Percentiles rank a stretch among this genome's conserved stretches.
These are phyloP conservation scores for Candida corydali DNA, from an alignment of 805 yeast genomes.

Conservation along the genomic window DNA sequence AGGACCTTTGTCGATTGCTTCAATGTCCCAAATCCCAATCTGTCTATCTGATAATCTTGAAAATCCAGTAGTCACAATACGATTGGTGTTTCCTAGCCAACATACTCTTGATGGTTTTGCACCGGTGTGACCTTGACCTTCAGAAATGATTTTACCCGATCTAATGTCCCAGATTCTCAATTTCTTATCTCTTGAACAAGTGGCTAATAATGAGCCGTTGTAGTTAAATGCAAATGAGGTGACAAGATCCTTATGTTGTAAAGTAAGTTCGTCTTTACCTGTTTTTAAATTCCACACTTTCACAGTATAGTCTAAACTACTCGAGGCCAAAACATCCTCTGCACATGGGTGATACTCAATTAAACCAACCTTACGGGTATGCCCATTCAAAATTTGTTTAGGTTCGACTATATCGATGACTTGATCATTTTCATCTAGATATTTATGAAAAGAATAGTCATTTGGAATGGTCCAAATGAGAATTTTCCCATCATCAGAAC, in stretches of 20 bases:
- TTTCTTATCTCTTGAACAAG: conserved; percentile 86
- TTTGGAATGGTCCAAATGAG: conserved; percentile 87
- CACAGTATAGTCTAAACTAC: conserved; percentile 86
- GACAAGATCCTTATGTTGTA: conserved; percentile 85
- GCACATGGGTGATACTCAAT: conserved; percentile 88
- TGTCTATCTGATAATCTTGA: conserved; percentile 92
- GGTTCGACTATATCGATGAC: conserved; percentile 67
- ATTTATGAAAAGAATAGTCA: conserved; percentile 66
- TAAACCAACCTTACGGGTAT: conserved; percentile 90
- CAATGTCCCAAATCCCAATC: conserved; percentile 88
- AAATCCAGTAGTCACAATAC: conserved; percentile 92
- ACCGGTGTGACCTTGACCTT: conserved; percentile 88
- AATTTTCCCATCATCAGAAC: conserved; percentile 76
- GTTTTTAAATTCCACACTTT: conserved; percentile 86
- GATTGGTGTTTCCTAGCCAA: conserved; percentile 86
- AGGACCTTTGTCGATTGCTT: conserved; percentile 71
- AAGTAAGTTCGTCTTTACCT: conserved; percentile 64
- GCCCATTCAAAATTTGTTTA: conserved; percentile 70
- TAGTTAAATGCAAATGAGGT: conserved; percentile 91
- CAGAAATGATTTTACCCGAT: conserved; percentile 66
- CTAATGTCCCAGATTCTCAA: conserved; percentile 90
- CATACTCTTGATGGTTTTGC: conserved; percentile 85
- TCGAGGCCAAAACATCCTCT: conserved; percentile 78
- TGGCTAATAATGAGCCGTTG: conserved; percentile 82
- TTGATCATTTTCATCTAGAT: conserved; percentile 49